Evolutionary conservation across 179 eudicot genomes (phyloP).

Genomic region (Amaranthus tricolor): DNA sequence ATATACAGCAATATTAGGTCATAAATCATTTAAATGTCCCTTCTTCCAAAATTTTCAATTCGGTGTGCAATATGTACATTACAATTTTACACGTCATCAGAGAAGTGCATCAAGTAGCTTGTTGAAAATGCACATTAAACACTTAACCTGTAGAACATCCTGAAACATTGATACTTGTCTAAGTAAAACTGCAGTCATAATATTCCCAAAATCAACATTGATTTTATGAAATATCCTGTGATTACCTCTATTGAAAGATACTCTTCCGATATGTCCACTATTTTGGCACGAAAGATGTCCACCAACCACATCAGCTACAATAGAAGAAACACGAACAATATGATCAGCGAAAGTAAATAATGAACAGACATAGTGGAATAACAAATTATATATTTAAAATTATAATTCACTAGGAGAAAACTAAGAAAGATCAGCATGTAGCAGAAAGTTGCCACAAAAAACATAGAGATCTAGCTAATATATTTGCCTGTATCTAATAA

Average conservation of each 20-base stretch:
- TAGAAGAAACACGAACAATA: conserved; percentile 4
- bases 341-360: background rate
- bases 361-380: background rate
- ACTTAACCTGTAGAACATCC: background rate
- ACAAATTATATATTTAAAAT: background rate
- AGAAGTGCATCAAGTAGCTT: background rate
- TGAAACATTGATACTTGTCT: background rate
- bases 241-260: conserved; percentile 82
- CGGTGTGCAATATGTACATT: no score
- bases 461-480: background rate
- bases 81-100: background rate
- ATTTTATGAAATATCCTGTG: background rate
- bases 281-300: conserved; percentile 83
- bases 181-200: background rate
- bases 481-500: background rate
- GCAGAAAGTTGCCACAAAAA: background rate
- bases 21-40: background rate
- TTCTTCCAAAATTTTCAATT: background rate
- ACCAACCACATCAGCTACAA: conserved; percentile 85
- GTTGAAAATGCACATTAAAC: background rate
- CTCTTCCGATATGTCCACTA: conserved; percentile 77
- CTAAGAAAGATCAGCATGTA: background rate
- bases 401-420: background rate
- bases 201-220: background rate
- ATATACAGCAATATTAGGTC: background rate